A percentile compares a stretch with the other conserved stretches of the same genome.
phyloP scores from a whole-genome alignment of 2,329 filamentous ascomycete genomes.

The Colletotrichum cereale region DNA sequence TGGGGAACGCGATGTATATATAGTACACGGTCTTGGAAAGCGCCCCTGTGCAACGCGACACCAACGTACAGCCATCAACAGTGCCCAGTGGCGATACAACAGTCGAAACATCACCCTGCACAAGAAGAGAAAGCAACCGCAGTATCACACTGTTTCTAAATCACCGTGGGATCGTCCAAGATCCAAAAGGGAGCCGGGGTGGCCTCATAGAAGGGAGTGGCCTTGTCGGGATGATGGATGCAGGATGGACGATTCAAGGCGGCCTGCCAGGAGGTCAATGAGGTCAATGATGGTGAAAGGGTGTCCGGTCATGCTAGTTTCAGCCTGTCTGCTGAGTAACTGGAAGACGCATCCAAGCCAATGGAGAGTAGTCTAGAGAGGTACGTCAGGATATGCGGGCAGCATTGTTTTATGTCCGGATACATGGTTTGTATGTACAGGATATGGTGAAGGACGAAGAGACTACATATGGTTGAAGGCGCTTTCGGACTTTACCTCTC shows the following conservation, averaged over 20 bases:
- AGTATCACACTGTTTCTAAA: not conserved
- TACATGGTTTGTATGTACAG: slow-evolving; percentile 31
- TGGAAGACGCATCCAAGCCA: slow-evolving; percentile 19
- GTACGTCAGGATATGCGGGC: slow-evolving; percentile 18
- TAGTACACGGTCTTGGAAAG: not conserved
- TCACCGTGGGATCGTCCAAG: too few relatives aligned
- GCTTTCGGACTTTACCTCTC: slow-evolving; percentile 15
- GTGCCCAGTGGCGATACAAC: too few relatives aligned
- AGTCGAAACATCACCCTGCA: not conserved
- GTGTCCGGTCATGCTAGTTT: slow-evolving; percentile 1
- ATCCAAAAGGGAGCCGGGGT: not conserved
- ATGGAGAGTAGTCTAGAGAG: slow-evolving; percentile 28
- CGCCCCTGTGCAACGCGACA: not conserved
- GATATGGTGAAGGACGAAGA: not conserved
- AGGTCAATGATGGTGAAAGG: not conserved
- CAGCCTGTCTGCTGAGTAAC: not conserved
- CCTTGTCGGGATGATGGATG: not conserved
- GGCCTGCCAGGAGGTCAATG: not conserved
- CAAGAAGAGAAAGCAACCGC: too few relatives aligned
- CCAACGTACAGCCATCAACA: too few relatives aligned
- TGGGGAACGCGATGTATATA: too few relatives aligned
- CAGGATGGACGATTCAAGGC: not conserved
- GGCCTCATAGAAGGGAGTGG: not conserved
- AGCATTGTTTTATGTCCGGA: not conserved
- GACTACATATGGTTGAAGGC: slow-evolving; percentile 16